These are phyloP conservation scores for Pestalotiopsis sp. DNA, from an alignment of 2,329 filamentous ascomycete species.

Conservation along the genomic window DNA sequence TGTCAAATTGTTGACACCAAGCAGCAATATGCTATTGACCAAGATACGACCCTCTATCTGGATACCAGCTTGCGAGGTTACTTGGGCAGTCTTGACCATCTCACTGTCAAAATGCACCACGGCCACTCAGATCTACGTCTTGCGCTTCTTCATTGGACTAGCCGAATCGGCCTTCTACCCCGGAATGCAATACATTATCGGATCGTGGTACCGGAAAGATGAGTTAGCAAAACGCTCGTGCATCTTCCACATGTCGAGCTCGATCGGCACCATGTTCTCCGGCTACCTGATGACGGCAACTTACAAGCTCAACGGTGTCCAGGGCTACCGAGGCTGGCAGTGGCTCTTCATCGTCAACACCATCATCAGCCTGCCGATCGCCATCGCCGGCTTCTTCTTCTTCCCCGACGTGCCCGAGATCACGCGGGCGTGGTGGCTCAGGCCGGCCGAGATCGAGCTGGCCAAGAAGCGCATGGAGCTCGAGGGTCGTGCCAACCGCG, in stretches of 20 bases:
- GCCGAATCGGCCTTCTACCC: slow-evolving; percentile 32
- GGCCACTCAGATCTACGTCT: slow-evolving; percentile 34
- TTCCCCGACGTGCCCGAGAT: slow-evolving; percentile 45
- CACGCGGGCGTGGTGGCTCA: slow-evolving; percentile 39
- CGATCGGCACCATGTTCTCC: slow-evolving; percentile 39
- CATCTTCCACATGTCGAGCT: slow-evolving; percentile 36
- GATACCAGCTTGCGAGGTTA: slow-evolving; percentile 36
- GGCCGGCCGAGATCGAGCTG: slow-evolving; percentile 37
- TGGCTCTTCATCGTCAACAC: slow-evolving; percentile 59
- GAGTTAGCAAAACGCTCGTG: slow-evolving; percentile 49
- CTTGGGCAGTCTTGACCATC: slow-evolving; percentile 36
- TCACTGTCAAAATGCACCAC: slow-evolving; percentile 34
- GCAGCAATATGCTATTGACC: slow-evolving; percentile 36
- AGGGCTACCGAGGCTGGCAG: slow-evolving; percentile 56
- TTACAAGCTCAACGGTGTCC: slow-evolving; percentile 48
- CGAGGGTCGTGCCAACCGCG: slow-evolving; percentile 46
- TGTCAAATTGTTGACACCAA: background rate
- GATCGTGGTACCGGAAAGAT: slow-evolving; percentile 40
- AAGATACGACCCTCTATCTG: slow-evolving; percentile 38
- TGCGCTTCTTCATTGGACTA: slow-evolving; percentile 38
- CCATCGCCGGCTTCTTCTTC: slow-evolving; percentile 47
- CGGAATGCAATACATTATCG: slow-evolving; percentile 37
- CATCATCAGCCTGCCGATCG: slow-evolving; percentile 54
- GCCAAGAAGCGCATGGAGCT: slow-evolving; percentile 43
- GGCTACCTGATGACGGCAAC: slow-evolving; percentile 59